Evolutionary conservation across 2,329 filamentous ascomycete genomes (phyloP).

Genomic region (Cladosporium sp.): DNA sequence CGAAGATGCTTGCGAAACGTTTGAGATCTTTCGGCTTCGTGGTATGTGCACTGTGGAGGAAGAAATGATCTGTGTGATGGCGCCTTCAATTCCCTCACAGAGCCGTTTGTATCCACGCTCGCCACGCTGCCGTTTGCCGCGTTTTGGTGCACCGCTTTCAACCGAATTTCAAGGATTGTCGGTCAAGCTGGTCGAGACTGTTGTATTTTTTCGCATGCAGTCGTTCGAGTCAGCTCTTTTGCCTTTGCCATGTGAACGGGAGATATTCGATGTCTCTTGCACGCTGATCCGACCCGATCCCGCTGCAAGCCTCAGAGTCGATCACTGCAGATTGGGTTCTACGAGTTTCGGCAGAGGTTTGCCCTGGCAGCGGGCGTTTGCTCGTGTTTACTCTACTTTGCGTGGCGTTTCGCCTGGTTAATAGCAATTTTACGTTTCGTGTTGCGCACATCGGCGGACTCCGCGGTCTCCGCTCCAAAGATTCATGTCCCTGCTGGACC

Average conservation of each 20-base stretch:
- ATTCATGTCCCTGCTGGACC: neutral
- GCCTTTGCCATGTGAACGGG: neutral
- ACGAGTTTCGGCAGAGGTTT: neutral
- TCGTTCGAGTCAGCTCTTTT: constrained; percentile 1
- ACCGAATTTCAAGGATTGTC: neutral
- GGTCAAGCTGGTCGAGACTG: neutral
- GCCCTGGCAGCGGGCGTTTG: neutral
- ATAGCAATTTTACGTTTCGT: neutral
- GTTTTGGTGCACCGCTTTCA: neutral
- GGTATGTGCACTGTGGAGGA: constrained; percentile 2
- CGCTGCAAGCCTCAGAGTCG: constrained; percentile 1
- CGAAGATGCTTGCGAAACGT: neutral
- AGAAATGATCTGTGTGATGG: neutral
- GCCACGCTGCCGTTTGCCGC: neutral
- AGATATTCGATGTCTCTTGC: neutral
- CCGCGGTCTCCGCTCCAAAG: neutral
- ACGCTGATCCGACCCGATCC: neutral
- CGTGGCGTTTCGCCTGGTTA: neutral
- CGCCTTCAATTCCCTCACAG: neutral
- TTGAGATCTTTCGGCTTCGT: neutral
- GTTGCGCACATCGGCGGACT: neutral
- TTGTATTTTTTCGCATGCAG: neutral
- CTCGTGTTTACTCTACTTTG: neutral
- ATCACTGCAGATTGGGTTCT: constrained; percentile 2
- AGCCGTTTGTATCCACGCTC: neutral